Percentiles rank a stretch among this genome's conserved stretches.
These are phyloP conservation scores for Suillus ampliporus DNA, from an alignment of 768 basidiomycete species.

Conservation along the genomic window DNA sequence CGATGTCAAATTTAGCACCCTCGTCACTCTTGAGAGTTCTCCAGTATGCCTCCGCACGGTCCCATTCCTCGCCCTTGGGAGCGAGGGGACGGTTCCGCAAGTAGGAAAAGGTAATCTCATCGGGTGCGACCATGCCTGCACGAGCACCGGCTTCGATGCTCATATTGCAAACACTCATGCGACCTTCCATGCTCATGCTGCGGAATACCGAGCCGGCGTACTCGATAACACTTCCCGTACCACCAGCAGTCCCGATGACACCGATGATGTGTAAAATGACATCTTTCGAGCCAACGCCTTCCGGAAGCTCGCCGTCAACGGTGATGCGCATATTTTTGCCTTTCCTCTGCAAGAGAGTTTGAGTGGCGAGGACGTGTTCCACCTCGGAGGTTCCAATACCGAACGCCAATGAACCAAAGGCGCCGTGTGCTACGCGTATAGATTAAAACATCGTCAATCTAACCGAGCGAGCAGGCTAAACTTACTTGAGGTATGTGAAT, in stretches of 20 bases:
- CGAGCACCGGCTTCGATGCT: conserved; percentile 93
- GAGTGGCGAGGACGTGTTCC: conserved; percentile 92
- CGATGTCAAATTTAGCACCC: conserved; percentile 84
- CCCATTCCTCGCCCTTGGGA: conserved; percentile 87
- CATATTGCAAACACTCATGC: conserved; percentile 94
- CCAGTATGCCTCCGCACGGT: conserved; percentile 85
- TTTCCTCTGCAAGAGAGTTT: conserved; percentile 86
- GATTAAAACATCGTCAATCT: conserved; percentile 1
- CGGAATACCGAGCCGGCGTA: conserved; percentile 89
- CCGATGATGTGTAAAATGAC: conserved; percentile 92
- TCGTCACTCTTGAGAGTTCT: conserved; percentile 77
- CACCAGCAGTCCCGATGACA: conserved; percentile 89
- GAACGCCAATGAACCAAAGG: conserved; percentile 91
- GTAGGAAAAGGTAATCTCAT: conserved; percentile 86
- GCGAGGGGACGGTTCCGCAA: conserved; percentile 81
- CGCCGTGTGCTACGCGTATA: conserved; percentile 72
- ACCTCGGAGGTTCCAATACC: conserved; percentile 95
- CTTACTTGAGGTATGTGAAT: conserved; percentile 92
- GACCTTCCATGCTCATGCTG: conserved; percentile 85
- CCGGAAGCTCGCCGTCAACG: conserved; percentile 79
- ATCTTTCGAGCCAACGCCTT: conserved; percentile 89
- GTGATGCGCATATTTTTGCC: conserved; percentile 92
- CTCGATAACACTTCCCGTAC: conserved; percentile 88
- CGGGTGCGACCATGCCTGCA: conserved; percentile 92
- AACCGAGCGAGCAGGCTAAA: conserved; percentile 14